Conservation (phyloP, 2,329 filamentous ascomycete species). For the Aspergillus fumigatiaffinis region DNA sequence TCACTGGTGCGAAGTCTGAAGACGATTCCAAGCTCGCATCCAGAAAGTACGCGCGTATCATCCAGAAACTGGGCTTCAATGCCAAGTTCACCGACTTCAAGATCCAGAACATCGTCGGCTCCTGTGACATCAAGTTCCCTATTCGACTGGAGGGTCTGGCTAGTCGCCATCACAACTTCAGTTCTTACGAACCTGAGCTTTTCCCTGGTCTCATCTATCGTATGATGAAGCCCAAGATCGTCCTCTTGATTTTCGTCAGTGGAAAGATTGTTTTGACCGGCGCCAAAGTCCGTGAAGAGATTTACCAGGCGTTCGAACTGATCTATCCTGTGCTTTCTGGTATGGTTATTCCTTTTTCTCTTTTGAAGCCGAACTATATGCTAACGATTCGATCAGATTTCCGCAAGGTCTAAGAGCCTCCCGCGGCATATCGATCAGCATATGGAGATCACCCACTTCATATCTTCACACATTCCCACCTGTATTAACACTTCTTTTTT, state of each 20-base stretch:
- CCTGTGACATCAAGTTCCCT: conserved; percentile 98
- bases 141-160: conserved; percentile 95
- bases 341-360: conserved; percentile 41
- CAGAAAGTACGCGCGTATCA: conserved; percentile 97
- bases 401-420: conserved; percentile 53
- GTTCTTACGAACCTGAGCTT: conserved; percentile 95
- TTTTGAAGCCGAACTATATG: conserved; percentile 8
- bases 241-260: conserved; percentile 94
- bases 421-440: conserved; percentile 5
- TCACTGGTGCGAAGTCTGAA: conserved; percentile 95
- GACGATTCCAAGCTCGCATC: conserved; percentile 96
- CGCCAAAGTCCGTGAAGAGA: conserved; percentile 96
- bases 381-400: conserved; percentile 48
- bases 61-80: conserved; percentile 99
- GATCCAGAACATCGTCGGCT: conserved; percentile 99
- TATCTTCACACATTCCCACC: conserved; percentile 15
- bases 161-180: conserved; percentile 98
- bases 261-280: conserved; percentile 98
- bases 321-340: conserved; percentile 94
- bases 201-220: conserved; percentile 99
- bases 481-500: conserved; percentile 28
- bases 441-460: conserved; percentile 17
- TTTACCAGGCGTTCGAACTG: conserved; percentile 94
- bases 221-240: conserved; percentile 99
- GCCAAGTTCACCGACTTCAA: conserved; percentile 99